Conservation (phyloP, 331 rosid species). For the Saraca asoca region DNA sequence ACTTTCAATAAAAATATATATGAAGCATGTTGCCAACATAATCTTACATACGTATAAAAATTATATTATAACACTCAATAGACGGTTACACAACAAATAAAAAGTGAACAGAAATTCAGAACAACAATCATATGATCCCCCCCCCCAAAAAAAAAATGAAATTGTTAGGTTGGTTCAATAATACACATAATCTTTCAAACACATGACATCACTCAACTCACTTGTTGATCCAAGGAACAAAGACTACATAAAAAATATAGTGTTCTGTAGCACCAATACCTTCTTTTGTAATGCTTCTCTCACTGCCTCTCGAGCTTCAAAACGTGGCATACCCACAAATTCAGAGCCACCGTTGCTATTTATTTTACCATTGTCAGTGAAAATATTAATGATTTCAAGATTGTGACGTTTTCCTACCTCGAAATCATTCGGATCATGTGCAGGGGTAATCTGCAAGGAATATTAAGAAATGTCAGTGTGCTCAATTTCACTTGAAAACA, state of each 20-base stretch:
- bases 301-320: conserved; percentile 75
- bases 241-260: conserved; percentile 18
- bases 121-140: conserved; percentile 11
- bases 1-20: conserved; percentile 1
- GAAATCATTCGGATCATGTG: conserved; percentile 98
- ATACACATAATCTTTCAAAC: conserved; percentile 5
- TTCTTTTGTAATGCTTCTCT: conserved; percentile 71
- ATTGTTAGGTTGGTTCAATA: not conserved
- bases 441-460: conserved; percentile 86
- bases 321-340: conserved; percentile 86
- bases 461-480: conserved; percentile 22
- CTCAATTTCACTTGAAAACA: conserved; percentile 25
- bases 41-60: conserved; percentile 17
- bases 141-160: conserved; percentile 11
- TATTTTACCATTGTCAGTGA: conserved; percentile 88
- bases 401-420: conserved; percentile 87
- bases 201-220: conserved; percentile 4
- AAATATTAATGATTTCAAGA: conserved; percentile 74
- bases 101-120: not conserved
- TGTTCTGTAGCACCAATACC: conserved; percentile 48
- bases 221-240: conserved; percentile 9
- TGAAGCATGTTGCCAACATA: not conserved
- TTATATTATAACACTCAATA: too few relatives aligned
- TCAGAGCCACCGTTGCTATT: conserved; percentile 85
- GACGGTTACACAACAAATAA: not conserved